Percentiles rank a stretch among this genome's conserved stretches.
Conservation (phyloP, 805 yeast genomes). For the Metschnikowia gruessii region DNA sequence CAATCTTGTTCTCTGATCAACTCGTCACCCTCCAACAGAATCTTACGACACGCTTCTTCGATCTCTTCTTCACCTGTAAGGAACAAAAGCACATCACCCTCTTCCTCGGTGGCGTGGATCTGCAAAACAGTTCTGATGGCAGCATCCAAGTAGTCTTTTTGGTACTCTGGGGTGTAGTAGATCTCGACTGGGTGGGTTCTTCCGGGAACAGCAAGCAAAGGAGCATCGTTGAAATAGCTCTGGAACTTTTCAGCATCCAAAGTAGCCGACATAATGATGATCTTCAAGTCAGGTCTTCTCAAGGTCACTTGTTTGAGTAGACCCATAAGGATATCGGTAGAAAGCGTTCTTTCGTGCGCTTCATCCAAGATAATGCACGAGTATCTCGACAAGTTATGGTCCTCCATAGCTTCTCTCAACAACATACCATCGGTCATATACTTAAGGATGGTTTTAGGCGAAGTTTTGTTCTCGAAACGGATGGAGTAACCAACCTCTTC, state of each 20-base stretch:
- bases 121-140: constrained; percentile 94
- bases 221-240: constrained; percentile 84
- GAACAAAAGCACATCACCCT: constrained; percentile 84
- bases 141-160: constrained; percentile 90
- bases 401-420: constrained; percentile 95
- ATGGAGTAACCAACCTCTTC: constrained; percentile 94
- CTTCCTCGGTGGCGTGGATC: constrained; percentile 94
- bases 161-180: constrained; percentile 95
- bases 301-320: constrained; percentile 74
- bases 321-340: constrained; percentile 97
- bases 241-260: constrained; percentile 96
- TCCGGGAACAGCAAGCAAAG: constrained; percentile 94
- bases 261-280: constrained; percentile 96
- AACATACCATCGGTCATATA: constrained; percentile 99
- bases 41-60: constrained; percentile 92
- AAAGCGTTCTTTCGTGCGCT: constrained; percentile 96
- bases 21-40: constrained; percentile 85
- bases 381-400: constrained; percentile 74
- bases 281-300: constrained; percentile 83
- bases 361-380: constrained; percentile 93
- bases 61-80: constrained; percentile 97
- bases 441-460: constrained; percentile 75
- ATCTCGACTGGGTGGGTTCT: constrained; percentile 97
- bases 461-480: constrained; percentile 88
- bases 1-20: constrained; percentile 82